A percentile compares a stretch with the other conserved stretches of the same genome.
These are phyloP conservation scores for Aspergillus latus DNA, from an alignment of 2,329 filamentous ascomycete species.

Conservation along the genomic window DNA sequence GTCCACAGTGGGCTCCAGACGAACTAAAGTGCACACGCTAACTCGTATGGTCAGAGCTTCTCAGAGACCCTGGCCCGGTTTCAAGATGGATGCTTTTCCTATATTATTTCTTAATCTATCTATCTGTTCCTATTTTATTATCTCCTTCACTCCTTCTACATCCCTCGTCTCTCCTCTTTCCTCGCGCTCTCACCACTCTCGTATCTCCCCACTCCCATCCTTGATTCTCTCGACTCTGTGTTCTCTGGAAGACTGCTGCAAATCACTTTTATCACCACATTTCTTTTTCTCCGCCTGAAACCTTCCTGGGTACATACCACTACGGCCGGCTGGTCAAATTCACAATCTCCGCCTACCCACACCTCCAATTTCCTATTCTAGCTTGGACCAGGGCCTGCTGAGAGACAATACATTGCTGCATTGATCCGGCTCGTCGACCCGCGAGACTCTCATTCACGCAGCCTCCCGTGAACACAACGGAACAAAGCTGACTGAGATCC, in stretches of 20 bases:
- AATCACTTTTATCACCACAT: conserved; percentile 1
- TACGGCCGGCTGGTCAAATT: conserved; percentile 1
- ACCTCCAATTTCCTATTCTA: conserved; percentile 9
- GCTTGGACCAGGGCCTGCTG: conserved; percentile 2
- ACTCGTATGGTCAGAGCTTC: conserved; percentile 26
- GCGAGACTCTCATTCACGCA: neutral
- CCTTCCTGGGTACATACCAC: neutral
- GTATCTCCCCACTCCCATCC: neutral
- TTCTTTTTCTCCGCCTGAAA: conserved; percentile 6
- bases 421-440: conserved; percentile 5
- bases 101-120: conserved; percentile 8
- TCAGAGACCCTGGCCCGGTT: conserved; percentile 26
- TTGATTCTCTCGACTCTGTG: neutral
- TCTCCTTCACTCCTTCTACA: neutral
- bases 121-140: conserved; percentile 1
- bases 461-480: conserved; percentile 3
- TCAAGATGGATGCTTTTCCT: conserved; percentile 18
- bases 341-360: neutral
- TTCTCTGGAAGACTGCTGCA: conserved; percentile 25
- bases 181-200: neutral
- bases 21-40: conserved; percentile 10
- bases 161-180: neutral
- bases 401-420: conserved; percentile 4
- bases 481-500: conserved; percentile 9
- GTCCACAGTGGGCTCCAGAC: conserved; percentile 14